phyloP scores from a whole-genome alignment of 2,329 filamentous ascomycete genomes.

The Pseudopyrenochaeta lycopersici region DNA sequence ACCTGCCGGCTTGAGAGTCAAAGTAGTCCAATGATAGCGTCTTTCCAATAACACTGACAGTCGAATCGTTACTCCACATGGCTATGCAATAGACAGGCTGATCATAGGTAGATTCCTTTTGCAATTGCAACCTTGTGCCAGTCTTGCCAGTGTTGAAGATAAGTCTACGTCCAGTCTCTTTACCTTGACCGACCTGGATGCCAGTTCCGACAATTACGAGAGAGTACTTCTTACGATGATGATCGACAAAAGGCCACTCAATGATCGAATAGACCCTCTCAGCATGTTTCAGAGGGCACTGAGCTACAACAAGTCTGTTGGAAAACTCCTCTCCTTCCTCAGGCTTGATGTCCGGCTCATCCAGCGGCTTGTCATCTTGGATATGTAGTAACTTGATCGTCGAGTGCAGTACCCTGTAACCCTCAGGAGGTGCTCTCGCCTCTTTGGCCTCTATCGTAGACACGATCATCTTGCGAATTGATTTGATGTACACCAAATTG shows the following conservation, averaged over 20 bases:
- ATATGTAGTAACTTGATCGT: conserved; percentile 38
- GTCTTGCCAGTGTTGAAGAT: conserved; percentile 38
- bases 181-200: conserved; percentile 20
- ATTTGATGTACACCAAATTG: conserved; percentile 54
- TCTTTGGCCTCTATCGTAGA: conserved; percentile 53
- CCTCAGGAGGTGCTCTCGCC: conserved; percentile 34
- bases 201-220: conserved; percentile 69
- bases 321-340: conserved; percentile 35
- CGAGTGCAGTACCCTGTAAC: conserved; percentile 50
- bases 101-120: conserved; percentile 47
- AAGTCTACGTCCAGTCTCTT: conserved; percentile 38
- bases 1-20: conserved; percentile 29
- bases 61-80: conserved; percentile 32
- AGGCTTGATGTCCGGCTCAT: conserved; percentile 31
- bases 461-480: conserved; percentile 59
- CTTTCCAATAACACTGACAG: conserved; percentile 38
- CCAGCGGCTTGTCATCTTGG: conserved; percentile 23
- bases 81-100: conserved; percentile 45
- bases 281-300: conserved; percentile 64
- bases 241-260: conserved; percentile 70
- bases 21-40: conserved; percentile 41
- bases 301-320: conserved; percentile 56
- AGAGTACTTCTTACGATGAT: conserved; percentile 64
- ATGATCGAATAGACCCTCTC: conserved; percentile 69
- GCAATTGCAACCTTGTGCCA: conserved; percentile 61